Evolutionary conservation across 257 asterid species (phyloP).

Genomic region (Fraxinus excelsior): DNA sequence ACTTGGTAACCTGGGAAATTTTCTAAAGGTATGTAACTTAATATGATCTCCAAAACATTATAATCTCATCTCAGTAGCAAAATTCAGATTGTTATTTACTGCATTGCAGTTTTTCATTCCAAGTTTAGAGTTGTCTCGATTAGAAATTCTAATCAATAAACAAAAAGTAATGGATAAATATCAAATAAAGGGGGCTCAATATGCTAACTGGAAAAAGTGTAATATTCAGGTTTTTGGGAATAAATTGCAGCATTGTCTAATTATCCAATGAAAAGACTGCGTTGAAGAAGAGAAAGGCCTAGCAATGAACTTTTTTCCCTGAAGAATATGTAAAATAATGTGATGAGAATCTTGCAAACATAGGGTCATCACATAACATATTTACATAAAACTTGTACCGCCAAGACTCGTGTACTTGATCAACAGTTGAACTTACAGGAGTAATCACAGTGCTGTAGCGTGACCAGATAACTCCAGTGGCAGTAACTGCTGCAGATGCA

Average conservation of each 20-base stretch:
- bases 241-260: not conserved
- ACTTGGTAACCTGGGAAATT: not conserved
- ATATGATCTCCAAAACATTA: not conserved
- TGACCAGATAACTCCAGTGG: constrained; percentile 76
- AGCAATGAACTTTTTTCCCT: not conserved
- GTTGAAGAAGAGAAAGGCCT: not conserved
- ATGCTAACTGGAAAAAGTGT: not conserved
- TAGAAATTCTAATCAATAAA: not conserved
- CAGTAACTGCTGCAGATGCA: constrained; percentile 62
- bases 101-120: not conserved
- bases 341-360: not conserved
- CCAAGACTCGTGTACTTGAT: not conserved
- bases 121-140: not conserved
- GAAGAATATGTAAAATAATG: not conserved
- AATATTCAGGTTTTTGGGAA: not conserved
- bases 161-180: not conserved
- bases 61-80: not conserved
- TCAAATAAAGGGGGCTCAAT: not conserved
- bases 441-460: constrained; percentile 74
- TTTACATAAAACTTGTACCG: not conserved
- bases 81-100: not conserved
- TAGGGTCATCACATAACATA: not conserved
- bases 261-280: not conserved
- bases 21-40: not conserved
- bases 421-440: constrained; percentile 53